Evolutionary conservation across 306 rosid species (phyloP).

Genomic region (Dalbergia cochinchinensis): DNA sequence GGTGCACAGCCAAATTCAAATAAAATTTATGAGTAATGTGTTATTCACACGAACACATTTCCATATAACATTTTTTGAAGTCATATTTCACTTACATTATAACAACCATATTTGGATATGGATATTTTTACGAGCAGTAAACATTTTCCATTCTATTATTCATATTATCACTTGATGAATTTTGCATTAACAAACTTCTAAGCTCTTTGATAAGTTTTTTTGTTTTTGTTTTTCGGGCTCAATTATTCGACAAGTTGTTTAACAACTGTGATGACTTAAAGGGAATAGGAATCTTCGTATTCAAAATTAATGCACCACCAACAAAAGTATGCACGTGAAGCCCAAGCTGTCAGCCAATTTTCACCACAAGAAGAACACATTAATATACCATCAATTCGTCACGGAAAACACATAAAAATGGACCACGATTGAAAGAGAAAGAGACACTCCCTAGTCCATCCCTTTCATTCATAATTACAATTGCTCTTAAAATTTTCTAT

Average conservation of each 20-base stretch:
- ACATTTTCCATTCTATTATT: background rate
- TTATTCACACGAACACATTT: too few relatives aligned
- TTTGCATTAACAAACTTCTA: slow-evolving; percentile 4
- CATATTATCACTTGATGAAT: slow-evolving; percentile 5
- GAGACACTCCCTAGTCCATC: slow-evolving; percentile 28
- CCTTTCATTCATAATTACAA: slow-evolving; percentile 43
- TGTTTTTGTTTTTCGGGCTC: too few relatives aligned
- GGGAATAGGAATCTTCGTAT: slow-evolving; percentile 33
- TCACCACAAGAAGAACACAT: slow-evolving; percentile 53
- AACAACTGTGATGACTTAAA: slow-evolving; percentile 13
- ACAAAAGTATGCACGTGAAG: slow-evolving; percentile 60
- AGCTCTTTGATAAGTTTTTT: background rate
- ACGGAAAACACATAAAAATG: slow-evolving; percentile 33
- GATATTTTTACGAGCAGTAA: too few relatives aligned
- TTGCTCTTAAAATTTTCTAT: slow-evolving; percentile 47
- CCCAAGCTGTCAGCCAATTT: slow-evolving; percentile 52
- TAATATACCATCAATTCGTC: slow-evolving; percentile 35
- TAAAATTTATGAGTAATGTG: background rate
- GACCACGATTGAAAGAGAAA: slow-evolving; percentile 41
- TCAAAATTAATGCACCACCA: slow-evolving; percentile 40
- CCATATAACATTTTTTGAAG: too few relatives aligned
- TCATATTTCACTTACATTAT: too few relatives aligned
- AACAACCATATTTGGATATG: too few relatives aligned
- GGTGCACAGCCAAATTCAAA: too few relatives aligned
- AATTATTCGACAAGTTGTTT: background rate